These are phyloP conservation scores for Irpex lacteus DNA, from an alignment of 1,284 basidiomycete genomes.

Conservation along the genomic window DNA sequence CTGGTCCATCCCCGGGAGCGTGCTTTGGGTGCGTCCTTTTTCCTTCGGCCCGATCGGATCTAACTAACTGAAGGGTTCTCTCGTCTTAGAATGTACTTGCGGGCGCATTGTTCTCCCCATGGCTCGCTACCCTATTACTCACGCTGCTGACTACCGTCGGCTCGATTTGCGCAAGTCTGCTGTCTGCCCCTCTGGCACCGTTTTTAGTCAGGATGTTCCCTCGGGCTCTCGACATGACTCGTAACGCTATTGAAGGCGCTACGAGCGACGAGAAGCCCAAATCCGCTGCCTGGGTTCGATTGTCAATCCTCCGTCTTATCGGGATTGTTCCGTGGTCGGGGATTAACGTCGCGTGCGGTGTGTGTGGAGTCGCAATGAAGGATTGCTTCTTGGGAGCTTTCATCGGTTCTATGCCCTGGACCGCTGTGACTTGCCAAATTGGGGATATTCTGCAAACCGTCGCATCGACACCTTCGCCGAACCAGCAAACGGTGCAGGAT, in stretches of 20 bases:
- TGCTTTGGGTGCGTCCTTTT: conserved; percentile 69
- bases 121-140: conserved; percentile 75
- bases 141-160: conserved; percentile 83
- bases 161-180: conserved; percentile 75
- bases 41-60: conserved; percentile 6
- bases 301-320: conserved; percentile 82
- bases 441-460: conserved; percentile 81
- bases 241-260: conserved; percentile 60
- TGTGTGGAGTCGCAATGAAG: conserved; percentile 72
- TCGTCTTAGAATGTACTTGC: conserved; percentile 77
- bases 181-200: conserved; percentile 82
- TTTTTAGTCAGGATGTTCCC: conserved; percentile 80
- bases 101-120: conserved; percentile 80
- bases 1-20: conserved; percentile 90
- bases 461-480: conserved; percentile 63
- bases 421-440: conserved; percentile 83
- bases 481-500: conserved; percentile 68
- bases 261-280: conserved; percentile 30
- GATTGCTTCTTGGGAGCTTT: conserved; percentile 81
- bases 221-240: conserved; percentile 78
- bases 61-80: background rate
- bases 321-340: conserved; percentile 93
- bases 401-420: conserved; percentile 82
- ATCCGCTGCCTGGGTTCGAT: conserved; percentile 77
- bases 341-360: conserved; percentile 91